Evolutionary conservation across 371 early-diverging fungal genomes (phyloP).

Genomic region (Batkoa obscura): DNA sequence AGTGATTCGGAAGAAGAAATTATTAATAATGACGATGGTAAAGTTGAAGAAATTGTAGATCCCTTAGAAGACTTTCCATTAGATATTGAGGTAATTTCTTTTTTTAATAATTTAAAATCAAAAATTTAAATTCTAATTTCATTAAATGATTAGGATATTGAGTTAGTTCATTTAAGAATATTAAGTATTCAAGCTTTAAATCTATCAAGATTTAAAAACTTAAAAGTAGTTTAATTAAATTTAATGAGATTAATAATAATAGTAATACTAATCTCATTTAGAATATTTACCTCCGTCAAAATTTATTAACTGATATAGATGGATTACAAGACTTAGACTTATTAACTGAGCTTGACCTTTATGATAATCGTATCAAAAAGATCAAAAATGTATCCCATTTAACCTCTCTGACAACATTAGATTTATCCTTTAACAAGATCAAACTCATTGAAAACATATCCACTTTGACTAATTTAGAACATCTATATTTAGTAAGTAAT

Average conservation of each 20-base stretch:
- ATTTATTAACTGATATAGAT: conserved; percentile 56
- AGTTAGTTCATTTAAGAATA: conserved; percentile 61
- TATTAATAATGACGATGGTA: neutral
- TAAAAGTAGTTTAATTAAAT: conserved; percentile 27
- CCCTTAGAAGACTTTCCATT: conserved; percentile 25
- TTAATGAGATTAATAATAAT: neutral
- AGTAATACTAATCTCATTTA: conserved; percentile 11
- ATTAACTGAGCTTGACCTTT: conserved; percentile 71
- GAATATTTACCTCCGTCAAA: conserved; percentile 75
- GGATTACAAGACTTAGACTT: conserved; percentile 30
- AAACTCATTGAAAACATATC: conserved; percentile 44
- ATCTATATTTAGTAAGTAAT: conserved; percentile 71
- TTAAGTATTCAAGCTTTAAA: conserved; percentile 29
- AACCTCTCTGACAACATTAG: conserved; percentile 45
- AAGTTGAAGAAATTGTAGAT: conserved; percentile 1
- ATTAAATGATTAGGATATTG: conserved; percentile 34
- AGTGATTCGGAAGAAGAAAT: neutral
- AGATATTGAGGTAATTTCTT: conserved; percentile 19
- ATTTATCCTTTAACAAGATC: conserved; percentile 84
- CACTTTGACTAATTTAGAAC: conserved; percentile 26
- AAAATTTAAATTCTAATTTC: neutral
- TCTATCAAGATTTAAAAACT: conserved; percentile 42
- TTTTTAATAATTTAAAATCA: conserved; percentile 8
- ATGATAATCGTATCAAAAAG: conserved; percentile 78
- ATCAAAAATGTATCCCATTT: conserved; percentile 45